These are phyloP conservation scores for Chrysoporthe deuterocubensis DNA, from an alignment of 2,329 filamentous ascomycete species.

Conservation along the genomic window DNA sequence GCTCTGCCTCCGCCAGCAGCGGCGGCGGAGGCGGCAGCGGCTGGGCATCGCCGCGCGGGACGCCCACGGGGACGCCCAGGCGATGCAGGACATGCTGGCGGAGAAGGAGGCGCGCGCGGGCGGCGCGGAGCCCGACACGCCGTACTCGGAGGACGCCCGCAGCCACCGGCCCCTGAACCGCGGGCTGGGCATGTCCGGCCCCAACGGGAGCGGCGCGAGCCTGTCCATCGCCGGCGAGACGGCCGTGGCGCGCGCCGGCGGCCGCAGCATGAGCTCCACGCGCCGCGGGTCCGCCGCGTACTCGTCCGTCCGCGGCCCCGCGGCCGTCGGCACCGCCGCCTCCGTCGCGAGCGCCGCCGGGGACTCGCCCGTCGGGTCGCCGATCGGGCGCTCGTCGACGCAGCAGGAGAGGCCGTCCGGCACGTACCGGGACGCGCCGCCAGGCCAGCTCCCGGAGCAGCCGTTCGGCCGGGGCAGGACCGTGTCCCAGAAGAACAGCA, in stretches of 20 bases:
- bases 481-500: conserved; percentile 8
- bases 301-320: conserved; percentile 23
- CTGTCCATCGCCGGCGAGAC: conserved; percentile 11
- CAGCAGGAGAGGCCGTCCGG: conserved; percentile 35
- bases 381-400: conserved; percentile 17
- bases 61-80: conserved; percentile 19
- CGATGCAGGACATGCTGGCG: conserved; percentile 45
- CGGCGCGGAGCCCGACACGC: conserved; percentile 46
- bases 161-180: conserved; percentile 28
- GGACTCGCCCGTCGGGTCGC: conserved; percentile 23
- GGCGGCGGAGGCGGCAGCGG: conserved; percentile 7
- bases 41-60: not conserved
- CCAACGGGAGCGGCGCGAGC: conserved; percentile 17
- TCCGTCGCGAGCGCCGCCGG: conserved; percentile 22
- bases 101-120: conserved; percentile 50
- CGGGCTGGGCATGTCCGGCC: conserved; percentile 16
- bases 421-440: conserved; percentile 41
- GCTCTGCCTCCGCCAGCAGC: conserved; percentile 46
- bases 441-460: conserved; percentile 28
- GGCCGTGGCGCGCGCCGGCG: not conserved
- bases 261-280: conserved; percentile 12
- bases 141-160: conserved; percentile 48
- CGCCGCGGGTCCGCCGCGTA: conserved; percentile 19
- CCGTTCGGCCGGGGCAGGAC: conserved; percentile 10
- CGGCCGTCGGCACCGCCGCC: conserved; percentile 28